A percentile compares a stretch with the other conserved stretches of the same genome.
These are phyloP conservation scores for Acanthamoeba quina DNA, from an alignment of 208 protist species.

Conservation along the genomic window DNA sequence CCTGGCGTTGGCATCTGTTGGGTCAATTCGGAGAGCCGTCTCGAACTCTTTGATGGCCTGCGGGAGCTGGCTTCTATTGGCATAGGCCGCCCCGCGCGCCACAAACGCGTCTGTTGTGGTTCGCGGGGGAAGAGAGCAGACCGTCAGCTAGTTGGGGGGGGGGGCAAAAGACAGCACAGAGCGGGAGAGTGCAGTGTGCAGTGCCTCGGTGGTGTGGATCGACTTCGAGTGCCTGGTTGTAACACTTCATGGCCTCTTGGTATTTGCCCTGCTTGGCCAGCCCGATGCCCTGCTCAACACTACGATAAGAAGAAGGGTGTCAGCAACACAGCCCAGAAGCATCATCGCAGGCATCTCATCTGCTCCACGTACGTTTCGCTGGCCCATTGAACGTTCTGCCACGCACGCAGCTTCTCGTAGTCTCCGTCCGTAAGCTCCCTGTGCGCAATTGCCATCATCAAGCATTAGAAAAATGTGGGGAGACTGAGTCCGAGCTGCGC, in stretches of 20 bases:
- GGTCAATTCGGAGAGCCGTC: slow-evolving; percentile 48
- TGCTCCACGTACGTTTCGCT: slow-evolving; percentile 22
- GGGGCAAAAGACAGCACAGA: neutral
- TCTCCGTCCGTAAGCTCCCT: slow-evolving; percentile 34
- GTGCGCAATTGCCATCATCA: neutral
- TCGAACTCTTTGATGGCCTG: slow-evolving; percentile 66
- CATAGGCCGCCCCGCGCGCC: slow-evolving; percentile 65
- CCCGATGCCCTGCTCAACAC: slow-evolving; percentile 67
- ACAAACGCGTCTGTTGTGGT: slow-evolving; percentile 62
- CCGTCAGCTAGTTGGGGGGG: no score
- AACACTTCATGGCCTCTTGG: slow-evolving; percentile 55
- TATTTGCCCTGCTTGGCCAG: slow-evolving; percentile 67
- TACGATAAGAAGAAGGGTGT: neutral
- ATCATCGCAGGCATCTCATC: neutral
- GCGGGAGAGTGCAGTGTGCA: neutral
- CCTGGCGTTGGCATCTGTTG: slow-evolving; percentile 8
- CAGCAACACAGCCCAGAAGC: neutral
- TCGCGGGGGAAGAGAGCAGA: neutral
- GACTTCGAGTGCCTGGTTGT: slow-evolving; percentile 69
- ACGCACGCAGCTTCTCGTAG: slow-evolving; percentile 69
- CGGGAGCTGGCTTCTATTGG: neutral
- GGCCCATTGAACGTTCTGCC: slow-evolving; percentile 68
- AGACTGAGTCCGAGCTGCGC: neutral
- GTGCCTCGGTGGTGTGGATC: slow-evolving; percentile 38
- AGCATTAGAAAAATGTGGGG: no score